A percentile compares a stretch with the other conserved stretches of the same genome.
phyloP scores from a whole-genome alignment of 257 asterid genomes.

The Apocynum venetum region DNA sequence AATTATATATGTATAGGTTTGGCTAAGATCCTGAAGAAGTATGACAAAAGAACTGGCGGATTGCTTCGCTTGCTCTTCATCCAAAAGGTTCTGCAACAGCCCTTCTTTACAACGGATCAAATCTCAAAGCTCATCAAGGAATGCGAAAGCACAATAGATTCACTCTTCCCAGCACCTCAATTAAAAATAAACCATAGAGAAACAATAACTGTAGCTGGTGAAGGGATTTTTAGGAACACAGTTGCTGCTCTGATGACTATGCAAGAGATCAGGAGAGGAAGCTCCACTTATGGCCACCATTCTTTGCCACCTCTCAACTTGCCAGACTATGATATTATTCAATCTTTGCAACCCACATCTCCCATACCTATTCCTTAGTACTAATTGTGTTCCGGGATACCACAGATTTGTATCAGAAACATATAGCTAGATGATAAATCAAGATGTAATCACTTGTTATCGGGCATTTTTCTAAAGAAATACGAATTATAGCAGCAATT shows the following conservation, averaged over 20 bases:
- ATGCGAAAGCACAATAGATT: constrained; percentile 69
- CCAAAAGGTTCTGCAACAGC: constrained; percentile 69
- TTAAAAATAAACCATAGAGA: constrained; percentile 14
- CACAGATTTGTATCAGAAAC: not conserved
- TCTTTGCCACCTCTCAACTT: constrained; percentile 84
- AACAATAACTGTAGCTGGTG: constrained; percentile 40
- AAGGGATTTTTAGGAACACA: constrained; percentile 74
- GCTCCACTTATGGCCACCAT: constrained; percentile 81
- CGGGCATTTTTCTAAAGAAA: not conserved
- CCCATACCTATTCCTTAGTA: constrained; percentile 65
- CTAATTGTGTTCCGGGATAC: not conserved
- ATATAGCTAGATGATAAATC: not conserved
- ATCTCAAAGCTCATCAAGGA: constrained; percentile 85
- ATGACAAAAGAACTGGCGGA: constrained; percentile 89
- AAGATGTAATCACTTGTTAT: not conserved
- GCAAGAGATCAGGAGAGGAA: constrained; percentile 86
- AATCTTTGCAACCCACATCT: constrained; percentile 45
- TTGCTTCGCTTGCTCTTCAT: constrained; percentile 64
- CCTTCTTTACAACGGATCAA: constrained; percentile 77
- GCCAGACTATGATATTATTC: constrained; percentile 59
- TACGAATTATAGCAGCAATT: not conserved
- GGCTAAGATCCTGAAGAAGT: constrained; percentile 84
- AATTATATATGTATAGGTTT: constrained; percentile 39
- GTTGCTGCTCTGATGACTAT: constrained; percentile 80
- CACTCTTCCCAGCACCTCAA: constrained; percentile 48